Evolutionary conservation across 495 filamentous ascomycete species (phyloP), one percentile per base, ranked within the genome.

Genomic region (Aspergillus leporis): DNA sequence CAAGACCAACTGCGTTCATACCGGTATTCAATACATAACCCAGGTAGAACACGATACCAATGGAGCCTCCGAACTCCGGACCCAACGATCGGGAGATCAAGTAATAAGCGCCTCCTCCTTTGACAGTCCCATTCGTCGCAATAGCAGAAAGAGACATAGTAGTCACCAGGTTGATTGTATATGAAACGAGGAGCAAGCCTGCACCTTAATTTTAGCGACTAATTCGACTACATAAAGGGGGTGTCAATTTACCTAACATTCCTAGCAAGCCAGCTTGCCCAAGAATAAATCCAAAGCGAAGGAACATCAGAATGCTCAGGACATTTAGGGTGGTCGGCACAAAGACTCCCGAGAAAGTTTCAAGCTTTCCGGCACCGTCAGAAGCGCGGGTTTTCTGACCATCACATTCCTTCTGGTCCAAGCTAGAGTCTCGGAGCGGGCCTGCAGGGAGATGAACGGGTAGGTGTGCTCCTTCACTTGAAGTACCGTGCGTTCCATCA

Each of bases 221-320:
- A 57, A 19, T 2, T 30, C 16, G 7, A 34, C 21, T 36, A 53
- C 16, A 50, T 3, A 19, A 25, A 34, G n/a, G 49, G 16, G 19
- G 9, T 53, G 32, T 23, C 19, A 30, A 67, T 73, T 65, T 78
- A 90, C 90, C 90, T 70, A 94, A 71, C 70, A 91, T 94, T 18
- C 91, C 91, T 41, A 94, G 57, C 36, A 96, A 69, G 34, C 91
- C 91, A 61, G 84, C 83, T 67, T 93, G 87, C 30, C 91, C 91
- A 32, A 93, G 73, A 56, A 93, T 88, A 56, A 89, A 87, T 5
- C 89, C 89, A 65, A 93, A 93, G 28, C 90, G 81, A 69, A 93
- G 77, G 74, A 96, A 96, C 91, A 95, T 94, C 43, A 96, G 83
- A 76, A 96, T 96, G 61, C 90, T 93, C 49, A 95, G 74, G n/a